Percentiles rank a stretch among this genome's conserved stretches.
Conservation (phyloP, 163 green algal species). For the Chloromonas sp. region DNA sequence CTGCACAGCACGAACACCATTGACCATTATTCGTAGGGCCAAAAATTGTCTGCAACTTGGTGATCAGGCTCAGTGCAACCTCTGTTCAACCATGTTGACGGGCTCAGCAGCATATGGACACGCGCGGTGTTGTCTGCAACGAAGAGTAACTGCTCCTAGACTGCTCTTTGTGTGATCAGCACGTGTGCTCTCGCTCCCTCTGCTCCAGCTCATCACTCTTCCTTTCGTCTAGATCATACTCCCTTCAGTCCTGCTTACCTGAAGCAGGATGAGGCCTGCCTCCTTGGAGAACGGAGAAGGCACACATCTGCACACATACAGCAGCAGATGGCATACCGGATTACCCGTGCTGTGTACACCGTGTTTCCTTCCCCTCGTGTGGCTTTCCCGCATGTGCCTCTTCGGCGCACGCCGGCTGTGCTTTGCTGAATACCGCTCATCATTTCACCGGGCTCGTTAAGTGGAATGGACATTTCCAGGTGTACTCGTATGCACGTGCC, state of each 20-base stretch:
- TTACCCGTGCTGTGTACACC: neutral
- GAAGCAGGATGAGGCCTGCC: conserved; percentile 57
- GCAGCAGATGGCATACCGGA: neutral
- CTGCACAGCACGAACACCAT: conserved; percentile 34
- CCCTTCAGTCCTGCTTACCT: neutral
- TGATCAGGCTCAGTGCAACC: neutral
- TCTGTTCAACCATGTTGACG: neutral
- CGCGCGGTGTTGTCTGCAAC: too few species aligned
- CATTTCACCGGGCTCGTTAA: neutral
- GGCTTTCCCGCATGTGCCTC: too few species aligned
- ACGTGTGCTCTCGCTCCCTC: too few species aligned
- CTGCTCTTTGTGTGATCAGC: too few species aligned
- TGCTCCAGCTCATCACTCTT: too few species aligned
- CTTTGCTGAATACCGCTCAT: neutral
- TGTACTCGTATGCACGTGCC: too few species aligned
- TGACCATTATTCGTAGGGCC: neutral
- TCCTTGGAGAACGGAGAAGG: conserved; percentile 57
- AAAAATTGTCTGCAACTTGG: too few species aligned
- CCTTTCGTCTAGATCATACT: too few species aligned
- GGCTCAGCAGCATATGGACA: too few species aligned
- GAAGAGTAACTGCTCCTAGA: too few species aligned
- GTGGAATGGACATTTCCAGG: too few species aligned
- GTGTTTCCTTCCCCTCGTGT: neutral
- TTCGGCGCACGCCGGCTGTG: neutral
- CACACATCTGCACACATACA: conserved; percentile 65